These are phyloP conservation scores for Erigeron canadensis DNA, from an alignment of 129 eudicot genomes.

Conservation along the genomic window DNA sequence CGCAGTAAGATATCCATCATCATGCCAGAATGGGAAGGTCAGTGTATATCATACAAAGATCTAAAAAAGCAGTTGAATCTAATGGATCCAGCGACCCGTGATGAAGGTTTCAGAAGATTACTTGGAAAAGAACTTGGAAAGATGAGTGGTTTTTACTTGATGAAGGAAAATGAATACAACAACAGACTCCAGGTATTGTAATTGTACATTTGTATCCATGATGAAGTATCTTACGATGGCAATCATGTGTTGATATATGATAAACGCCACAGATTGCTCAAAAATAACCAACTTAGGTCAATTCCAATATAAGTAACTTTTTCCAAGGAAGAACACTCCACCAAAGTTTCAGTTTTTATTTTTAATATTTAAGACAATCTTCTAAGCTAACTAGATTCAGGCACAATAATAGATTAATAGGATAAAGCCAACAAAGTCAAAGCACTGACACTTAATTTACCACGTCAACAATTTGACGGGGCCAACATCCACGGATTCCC, in stretches of 20 bases:
- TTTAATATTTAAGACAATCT: too few species aligned
- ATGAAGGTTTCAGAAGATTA: constrained; percentile 37
- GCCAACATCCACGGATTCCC: too few species aligned
- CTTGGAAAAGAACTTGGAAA: constrained; percentile 37
- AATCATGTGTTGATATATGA: neutral
- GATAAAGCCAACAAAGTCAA: too few species aligned
- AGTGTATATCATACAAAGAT: constrained; percentile 38
- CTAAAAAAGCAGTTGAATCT: constrained; percentile 38
- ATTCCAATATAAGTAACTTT: too few species aligned
- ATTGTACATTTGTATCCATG: neutral
- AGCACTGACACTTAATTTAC: too few species aligned
- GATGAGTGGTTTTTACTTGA: constrained; percentile 28
- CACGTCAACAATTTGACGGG: too few species aligned
- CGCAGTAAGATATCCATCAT: constrained; percentile 33
- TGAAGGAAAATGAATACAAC: constrained; percentile 38
- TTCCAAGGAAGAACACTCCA: too few species aligned
- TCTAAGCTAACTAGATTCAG: too few species aligned
- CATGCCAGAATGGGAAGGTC: constrained; percentile 46
- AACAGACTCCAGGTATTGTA: constrained; percentile 37
- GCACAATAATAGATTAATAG: too few species aligned
- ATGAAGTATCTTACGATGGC: neutral
- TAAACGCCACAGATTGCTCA: too few species aligned
- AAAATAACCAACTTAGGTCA: too few species aligned
- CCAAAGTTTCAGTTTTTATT: too few species aligned
- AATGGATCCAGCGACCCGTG: constrained; percentile 24